phyloP scores from a whole-genome alignment of 306 rosid species.

The Quercus suber region DNA sequence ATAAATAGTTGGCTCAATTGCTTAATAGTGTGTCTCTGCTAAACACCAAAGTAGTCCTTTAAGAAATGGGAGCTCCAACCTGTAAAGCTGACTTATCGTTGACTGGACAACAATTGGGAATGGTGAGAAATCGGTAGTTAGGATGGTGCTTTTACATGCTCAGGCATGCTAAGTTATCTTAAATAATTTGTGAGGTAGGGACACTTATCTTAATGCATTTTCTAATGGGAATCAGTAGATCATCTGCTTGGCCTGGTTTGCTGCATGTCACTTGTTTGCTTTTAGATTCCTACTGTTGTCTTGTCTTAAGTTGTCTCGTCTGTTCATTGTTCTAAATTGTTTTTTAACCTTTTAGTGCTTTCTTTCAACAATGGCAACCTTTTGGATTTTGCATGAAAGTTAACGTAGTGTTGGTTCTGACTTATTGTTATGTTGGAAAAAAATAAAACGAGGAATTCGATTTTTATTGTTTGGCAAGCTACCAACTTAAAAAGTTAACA shows the following conservation, averaged over 20 bases:
- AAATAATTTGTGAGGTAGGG: slow-evolving; percentile 60
- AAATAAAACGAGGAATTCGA: too few relatives aligned
- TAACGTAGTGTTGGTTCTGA: not conserved
- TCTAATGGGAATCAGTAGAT: slow-evolving; percentile 48
- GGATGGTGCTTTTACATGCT: slow-evolving; percentile 56
- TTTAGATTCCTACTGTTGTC: not conserved
- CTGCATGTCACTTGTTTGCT: not conserved
- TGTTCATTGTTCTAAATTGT: not conserved
- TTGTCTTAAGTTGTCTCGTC: not conserved
- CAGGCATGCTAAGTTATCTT: slow-evolving; percentile 50
- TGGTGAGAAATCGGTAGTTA: slow-evolving; percentile 57
- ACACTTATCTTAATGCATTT: slow-evolving; percentile 32
- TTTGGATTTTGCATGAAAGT: not conserved
- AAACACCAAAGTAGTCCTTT: slow-evolving; percentile 33
- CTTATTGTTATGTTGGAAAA: not conserved
- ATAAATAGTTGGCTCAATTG: slow-evolving; percentile 48
- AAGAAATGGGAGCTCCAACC: slow-evolving; percentile 50
- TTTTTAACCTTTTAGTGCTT: not conserved
- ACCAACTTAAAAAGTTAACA: too few relatives aligned
- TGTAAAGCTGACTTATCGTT: slow-evolving; percentile 72
- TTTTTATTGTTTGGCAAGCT: too few relatives aligned
- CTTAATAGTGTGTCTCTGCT: slow-evolving; percentile 28
- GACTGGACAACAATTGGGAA: slow-evolving; percentile 58
- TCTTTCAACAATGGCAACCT: not conserved
- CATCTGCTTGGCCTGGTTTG: slow-evolving; percentile 28